A percentile compares a stretch with the other conserved stretches of the same genome.
Conservation (phyloP, 345 rosid genomes). For the Murraya koenigii region DNA sequence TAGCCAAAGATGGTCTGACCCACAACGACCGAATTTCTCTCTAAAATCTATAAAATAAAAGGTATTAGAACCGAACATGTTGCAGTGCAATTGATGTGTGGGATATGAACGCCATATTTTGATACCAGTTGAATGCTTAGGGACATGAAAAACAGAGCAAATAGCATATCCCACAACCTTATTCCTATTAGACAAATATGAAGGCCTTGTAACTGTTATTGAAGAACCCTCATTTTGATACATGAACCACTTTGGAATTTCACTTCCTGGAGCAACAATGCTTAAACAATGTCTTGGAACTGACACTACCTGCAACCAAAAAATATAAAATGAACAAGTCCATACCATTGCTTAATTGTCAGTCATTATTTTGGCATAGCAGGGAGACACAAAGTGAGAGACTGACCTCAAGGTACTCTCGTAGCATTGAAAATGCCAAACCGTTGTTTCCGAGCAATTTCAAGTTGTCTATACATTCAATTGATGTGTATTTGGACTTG, state of each 20-base stretch:
- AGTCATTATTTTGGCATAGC: background rate
- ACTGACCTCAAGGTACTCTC: background rate
- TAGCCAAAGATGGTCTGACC: background rate
- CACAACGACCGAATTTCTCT: background rate
- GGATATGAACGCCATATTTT: background rate
- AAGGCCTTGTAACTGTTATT: background rate
- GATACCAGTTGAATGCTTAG: background rate
- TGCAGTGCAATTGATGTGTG: too few relatives aligned
- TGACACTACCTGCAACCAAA: background rate
- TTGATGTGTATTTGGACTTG: background rate
- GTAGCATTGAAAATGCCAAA: background rate
- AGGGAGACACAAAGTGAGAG: background rate
- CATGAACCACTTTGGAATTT: conserved; percentile 17
- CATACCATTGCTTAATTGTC: background rate
- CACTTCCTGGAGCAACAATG: conserved; percentile 11
- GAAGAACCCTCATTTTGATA: background rate
- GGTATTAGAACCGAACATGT: too few relatives aligned
- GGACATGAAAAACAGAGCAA: background rate
- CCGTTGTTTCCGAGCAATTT: background rate
- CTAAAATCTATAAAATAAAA: too few relatives aligned
- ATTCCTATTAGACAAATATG: too few relatives aligned
- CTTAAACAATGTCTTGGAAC: too few relatives aligned
- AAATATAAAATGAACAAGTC: too few relatives aligned
- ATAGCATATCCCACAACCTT: background rate
- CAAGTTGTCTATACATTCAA: conserved; percentile 10